Conservation (phyloP, 176 grass and related monocot species). For the Musa schizocarpa region DNA sequence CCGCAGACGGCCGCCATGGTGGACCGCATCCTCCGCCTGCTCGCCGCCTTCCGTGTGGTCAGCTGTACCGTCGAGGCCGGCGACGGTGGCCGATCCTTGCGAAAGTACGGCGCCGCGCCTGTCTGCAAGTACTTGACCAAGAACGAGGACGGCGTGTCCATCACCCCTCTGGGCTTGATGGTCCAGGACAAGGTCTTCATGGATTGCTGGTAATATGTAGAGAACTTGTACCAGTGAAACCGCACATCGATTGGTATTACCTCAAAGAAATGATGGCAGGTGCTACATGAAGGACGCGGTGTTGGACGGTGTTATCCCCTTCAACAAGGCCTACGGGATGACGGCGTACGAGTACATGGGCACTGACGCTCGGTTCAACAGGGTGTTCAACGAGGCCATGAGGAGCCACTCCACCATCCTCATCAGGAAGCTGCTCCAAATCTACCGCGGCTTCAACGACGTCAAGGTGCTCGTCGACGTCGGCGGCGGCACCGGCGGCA, state of each 20-base stretch:
- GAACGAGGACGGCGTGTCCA: conserved; percentile 77
- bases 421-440: conserved; percentile 68
- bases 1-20: conserved; percentile 51
- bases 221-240: background rate
- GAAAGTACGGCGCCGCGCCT: conserved; percentile 34
- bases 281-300: conserved; percentile 76
- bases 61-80: conserved; percentile 35
- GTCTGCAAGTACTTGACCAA: conserved; percentile 77
- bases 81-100: conserved; percentile 30
- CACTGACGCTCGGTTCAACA: conserved; percentile 69
- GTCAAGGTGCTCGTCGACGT: no score
- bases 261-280: conserved; percentile 20
- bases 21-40: conserved; percentile 20
- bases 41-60: conserved; percentile 55
- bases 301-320: conserved; percentile 65
- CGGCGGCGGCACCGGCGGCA: no score
- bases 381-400: conserved; percentile 92
- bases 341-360: conserved; percentile 77
- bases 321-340: conserved; percentile 92
- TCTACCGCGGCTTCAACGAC: background rate
- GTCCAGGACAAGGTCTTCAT: conserved; percentile 93
- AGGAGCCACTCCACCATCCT: conserved; percentile 72
- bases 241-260: background rate
- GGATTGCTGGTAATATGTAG: conserved; percentile 60
- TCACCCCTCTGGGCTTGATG: conserved; percentile 66